Evolutionary conservation across 768 basidiomycete genomes (phyloP), one percentile per base, ranked within the genome.

Genomic region (Sistotremastrum niveocremeum): DNA sequence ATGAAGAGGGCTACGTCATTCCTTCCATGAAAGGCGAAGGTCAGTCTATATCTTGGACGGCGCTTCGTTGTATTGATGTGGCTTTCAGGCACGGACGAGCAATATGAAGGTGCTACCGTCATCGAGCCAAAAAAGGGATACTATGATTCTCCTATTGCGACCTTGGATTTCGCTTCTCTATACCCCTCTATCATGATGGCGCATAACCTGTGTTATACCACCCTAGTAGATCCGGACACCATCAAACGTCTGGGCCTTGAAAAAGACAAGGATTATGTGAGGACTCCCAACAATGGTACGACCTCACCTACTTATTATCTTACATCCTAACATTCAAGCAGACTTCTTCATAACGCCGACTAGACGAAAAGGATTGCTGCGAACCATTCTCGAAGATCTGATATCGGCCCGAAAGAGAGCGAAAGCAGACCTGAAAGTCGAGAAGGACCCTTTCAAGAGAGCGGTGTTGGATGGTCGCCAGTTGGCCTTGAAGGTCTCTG

Each of bases 141-240:
- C 63, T 99, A 98, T 59, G 89, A 95, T 58, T 76, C 80, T 0
- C 95, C 95, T 2, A 97, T 99, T 56, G 93, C 95, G 8, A 98
- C 95, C 0, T 76, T 99, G 41, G 95, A 99, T 73, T 99, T 99
- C 66, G 91, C 89, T 48, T 97, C 93, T 2, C 72, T 99, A 50
- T 99, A 99, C 63, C 95, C 95, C 3, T 98, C 95, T 0, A 98
- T 99, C 65, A 99, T 99, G 95, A 97, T 97, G 93, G 95, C 94
- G 2, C 95, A 99, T 63, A 99, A 99, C 59, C 68, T 99, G 1
- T 99, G 95, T 61, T 99, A 98, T 58, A 97, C 95, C 0, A 97
- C 95, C 0, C 70, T 98, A n/a, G 62, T 97, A 35, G 87, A 95
- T 51, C 84, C 78, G 59, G 39, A 48, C 4, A 84, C 82, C 0